Evolutionary conservation across 306 rosid species (phyloP), one percentile per base, ranked within the genome.

Genomic region (Quercus aquifolioides): DNA sequence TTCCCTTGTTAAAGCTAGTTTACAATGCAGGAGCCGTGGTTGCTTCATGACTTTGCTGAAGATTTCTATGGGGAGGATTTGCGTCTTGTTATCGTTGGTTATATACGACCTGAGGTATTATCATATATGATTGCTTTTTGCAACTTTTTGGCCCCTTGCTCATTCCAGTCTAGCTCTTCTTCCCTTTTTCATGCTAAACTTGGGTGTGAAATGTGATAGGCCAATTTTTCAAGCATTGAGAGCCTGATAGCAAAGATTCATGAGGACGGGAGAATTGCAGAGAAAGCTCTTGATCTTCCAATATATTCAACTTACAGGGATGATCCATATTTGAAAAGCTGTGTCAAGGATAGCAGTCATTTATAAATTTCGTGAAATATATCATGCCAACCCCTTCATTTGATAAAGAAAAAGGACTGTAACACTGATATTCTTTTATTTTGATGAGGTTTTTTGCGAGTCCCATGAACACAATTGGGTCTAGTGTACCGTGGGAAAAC

Each of bases 21-120:
- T 78, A 56, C 20, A 15, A 81, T 80, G 55, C 83, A 95, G 97
- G 98, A 95, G 82, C 99, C 97, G n/a, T 95, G 99, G 98, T 17
- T 93, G 88, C 99, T 95, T 83, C 94, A 95, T 77, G 79, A 95
- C 31, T 91, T 93, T 2, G 75, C 79, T 9, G 89, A 78, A 62
- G 97, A 95, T 85, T 95, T 95, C 88, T 93, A 95, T 51, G 90
- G 91, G 21, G 97, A 95, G 88, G 97, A 93, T 69, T 81, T 91
- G 82, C 89, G 77, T 28, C 96, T 93, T 76, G 92, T 88, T 78
- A 80, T 92, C n/a, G 97, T 95, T 62, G 99, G 99, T 76, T 95
- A 93, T 80, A 90, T 93, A 58, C 92, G 97, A 76, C 85, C 98
- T 1, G 96, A 95, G 99, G 99, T 95, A 91, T 30, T 14, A 51